Conservation (phyloP, 352 stramenopile species). For the Pythium grandisporangium region DNA sequence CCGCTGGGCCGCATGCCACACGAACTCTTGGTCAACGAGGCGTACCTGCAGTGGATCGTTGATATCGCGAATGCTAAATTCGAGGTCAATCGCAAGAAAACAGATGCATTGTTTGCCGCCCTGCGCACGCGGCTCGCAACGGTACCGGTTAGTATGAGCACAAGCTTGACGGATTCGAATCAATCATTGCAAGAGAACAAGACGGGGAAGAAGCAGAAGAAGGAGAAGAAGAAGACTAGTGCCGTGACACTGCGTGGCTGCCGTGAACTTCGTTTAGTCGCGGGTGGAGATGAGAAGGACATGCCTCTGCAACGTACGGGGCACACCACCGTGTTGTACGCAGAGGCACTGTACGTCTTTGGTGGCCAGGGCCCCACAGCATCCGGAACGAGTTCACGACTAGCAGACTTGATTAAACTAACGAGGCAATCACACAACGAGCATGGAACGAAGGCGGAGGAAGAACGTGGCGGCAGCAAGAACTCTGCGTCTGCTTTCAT, state of each 20-base stretch:
- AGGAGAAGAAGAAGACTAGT: slow-evolving; percentile 7
- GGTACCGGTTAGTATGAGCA: not conserved
- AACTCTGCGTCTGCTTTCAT: too few species aligned
- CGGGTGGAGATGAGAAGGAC: too few species aligned
- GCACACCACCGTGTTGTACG: slow-evolving; percentile 44
- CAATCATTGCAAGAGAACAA: too few species aligned
- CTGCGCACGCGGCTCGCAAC: slow-evolving; percentile 35
- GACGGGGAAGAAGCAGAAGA: not conserved
- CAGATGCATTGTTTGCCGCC: slow-evolving; percentile 50
- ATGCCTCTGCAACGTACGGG: slow-evolving; percentile 40
- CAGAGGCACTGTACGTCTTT: slow-evolving; percentile 44
- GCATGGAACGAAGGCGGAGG: too few species aligned
- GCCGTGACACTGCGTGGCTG: slow-evolving; percentile 11
- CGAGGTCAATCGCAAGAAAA: slow-evolving; percentile 60
- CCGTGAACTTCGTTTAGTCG: slow-evolving; percentile 7
- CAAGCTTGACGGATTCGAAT: too few species aligned
- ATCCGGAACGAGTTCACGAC: slow-evolving; percentile 45
- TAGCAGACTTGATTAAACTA: slow-evolving; percentile 31
- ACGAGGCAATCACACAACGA: slow-evolving; percentile 4
- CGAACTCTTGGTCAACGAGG: slow-evolving; percentile 51
- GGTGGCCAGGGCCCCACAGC: slow-evolving; percentile 54
- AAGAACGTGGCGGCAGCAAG: too few species aligned
- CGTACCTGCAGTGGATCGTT: slow-evolving; percentile 69
- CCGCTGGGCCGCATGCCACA: slow-evolving; percentile 45
- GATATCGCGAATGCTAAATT: slow-evolving; percentile 84